These are phyloP conservation scores for Cucurbita maxima DNA, from an alignment of 306 rosid genomes.

Conservation along the genomic window DNA sequence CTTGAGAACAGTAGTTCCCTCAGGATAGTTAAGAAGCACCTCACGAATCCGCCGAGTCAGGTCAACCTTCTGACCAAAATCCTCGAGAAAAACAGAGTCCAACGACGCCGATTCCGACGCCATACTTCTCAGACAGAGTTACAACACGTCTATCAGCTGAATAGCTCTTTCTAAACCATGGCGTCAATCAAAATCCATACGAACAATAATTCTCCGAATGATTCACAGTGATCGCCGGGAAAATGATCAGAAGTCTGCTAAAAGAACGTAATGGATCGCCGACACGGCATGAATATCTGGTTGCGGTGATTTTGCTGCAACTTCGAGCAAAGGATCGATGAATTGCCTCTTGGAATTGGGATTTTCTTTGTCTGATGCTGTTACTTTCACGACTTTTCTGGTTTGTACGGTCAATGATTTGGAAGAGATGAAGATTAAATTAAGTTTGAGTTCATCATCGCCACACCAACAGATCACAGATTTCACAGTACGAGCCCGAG, in stretches of 20 bases:
- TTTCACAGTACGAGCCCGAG: not conserved
- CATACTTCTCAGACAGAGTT: not conserved
- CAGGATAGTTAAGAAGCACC: slow-evolving; percentile 88
- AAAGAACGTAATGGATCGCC: not conserved
- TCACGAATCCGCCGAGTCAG: slow-evolving; percentile 92
- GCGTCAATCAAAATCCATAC: not conserved
- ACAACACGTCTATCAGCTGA: not conserved
- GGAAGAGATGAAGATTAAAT: not conserved
- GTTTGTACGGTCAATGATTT: not conserved
- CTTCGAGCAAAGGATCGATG: not conserved
- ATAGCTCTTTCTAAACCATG: not conserved
- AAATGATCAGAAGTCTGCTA: not conserved
- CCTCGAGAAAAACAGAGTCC: slow-evolving; percentile 59
- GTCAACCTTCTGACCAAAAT: slow-evolving; percentile 93
- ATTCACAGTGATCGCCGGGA: not conserved
- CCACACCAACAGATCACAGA: not conserved
- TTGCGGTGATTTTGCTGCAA: not conserved
- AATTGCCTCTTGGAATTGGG: not conserved
- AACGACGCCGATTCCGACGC: slow-evolving; percentile 19
- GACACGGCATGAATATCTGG: not conserved
- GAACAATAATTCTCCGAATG: not conserved
- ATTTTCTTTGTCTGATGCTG: not conserved
- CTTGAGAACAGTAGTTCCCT: slow-evolving; percentile 90
- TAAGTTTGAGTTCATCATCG: not conserved
- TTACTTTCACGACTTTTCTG: not conserved